phyloP scores from a whole-genome alignment of 2,329 filamentous ascomycete species.

The Lachnellula cervina region DNA sequence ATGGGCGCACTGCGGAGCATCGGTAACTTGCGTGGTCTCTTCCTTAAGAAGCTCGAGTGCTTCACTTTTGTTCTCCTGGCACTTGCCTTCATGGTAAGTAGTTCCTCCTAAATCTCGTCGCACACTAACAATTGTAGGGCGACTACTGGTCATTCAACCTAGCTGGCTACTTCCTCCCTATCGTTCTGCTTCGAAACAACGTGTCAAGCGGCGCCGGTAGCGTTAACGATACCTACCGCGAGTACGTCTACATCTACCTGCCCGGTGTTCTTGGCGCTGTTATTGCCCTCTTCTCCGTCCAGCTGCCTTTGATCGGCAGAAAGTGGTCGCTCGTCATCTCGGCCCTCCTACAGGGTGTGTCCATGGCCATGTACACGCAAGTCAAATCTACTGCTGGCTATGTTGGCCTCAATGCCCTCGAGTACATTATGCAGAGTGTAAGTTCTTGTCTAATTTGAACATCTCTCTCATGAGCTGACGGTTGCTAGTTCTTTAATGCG shows the following conservation, averaged over 20 bases:
- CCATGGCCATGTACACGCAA: conserved; percentile 25
- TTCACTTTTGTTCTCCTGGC: conserved; percentile 40
- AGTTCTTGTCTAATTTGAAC: too few relatives aligned
- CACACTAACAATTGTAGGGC: conserved; percentile 13
- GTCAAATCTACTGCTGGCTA: conserved; percentile 26
- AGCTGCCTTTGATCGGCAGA: conserved; percentile 20
- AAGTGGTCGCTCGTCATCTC: conserved; percentile 29
- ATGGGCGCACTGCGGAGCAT: too few relatives aligned
- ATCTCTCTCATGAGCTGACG: too few relatives aligned
- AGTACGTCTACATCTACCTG: conserved; percentile 35
- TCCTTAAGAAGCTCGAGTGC: conserved; percentile 43
- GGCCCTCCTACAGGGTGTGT: conserved; percentile 24
- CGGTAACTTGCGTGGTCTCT: too few relatives aligned
- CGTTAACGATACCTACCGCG: conserved; percentile 30
- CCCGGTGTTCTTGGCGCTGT: conserved; percentile 31
- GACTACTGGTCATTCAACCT: conserved; percentile 44
- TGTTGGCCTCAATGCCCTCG: conserved; percentile 28
- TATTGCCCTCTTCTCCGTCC: conserved; percentile 16
- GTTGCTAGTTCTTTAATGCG: conserved; percentile 14
- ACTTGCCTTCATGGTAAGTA: too few relatives aligned
- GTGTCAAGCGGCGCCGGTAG: conserved; percentile 15
- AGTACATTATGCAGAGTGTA: conserved; percentile 31
- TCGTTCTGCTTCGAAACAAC: conserved; percentile 31
- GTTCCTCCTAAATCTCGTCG: neutral
- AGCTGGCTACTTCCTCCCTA: conserved; percentile 38